Evolutionary conservation across 768 basidiomycete species (phyloP).

Genomic region (Leccinum aurantiacum): DNA sequence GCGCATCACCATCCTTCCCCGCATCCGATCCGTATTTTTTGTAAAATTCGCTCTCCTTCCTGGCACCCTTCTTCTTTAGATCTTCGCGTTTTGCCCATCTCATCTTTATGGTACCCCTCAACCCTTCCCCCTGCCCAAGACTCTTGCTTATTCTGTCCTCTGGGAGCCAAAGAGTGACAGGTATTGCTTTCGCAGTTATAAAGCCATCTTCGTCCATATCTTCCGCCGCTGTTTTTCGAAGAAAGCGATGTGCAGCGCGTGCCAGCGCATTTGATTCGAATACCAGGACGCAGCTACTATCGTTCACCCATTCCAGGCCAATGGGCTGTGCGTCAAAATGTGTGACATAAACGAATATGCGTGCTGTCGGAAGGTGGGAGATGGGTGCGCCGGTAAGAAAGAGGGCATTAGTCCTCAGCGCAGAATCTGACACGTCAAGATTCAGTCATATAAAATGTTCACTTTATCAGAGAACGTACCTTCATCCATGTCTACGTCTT

Average conservation of each 20-base stretch:
- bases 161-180: slow-evolving; percentile 74
- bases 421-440: slow-evolving; percentile 38
- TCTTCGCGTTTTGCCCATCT: slow-evolving; percentile 74
- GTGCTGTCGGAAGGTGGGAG: slow-evolving; percentile 68
- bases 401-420: slow-evolving; percentile 63
- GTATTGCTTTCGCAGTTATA: slow-evolving; percentile 66
- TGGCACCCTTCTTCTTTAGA: slow-evolving; percentile 76
- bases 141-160: slow-evolving; percentile 74
- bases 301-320: slow-evolving; percentile 84
- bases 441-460: background rate
- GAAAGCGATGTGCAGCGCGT: slow-evolving; percentile 45
- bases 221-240: slow-evolving; percentile 54
- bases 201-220: slow-evolving; percentile 54
- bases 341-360: slow-evolving; percentile 79
- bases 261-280: slow-evolving; percentile 60
- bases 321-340: slow-evolving; percentile 75
- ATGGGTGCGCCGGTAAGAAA: slow-evolving; percentile 74
- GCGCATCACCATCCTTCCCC: slow-evolving; percentile 55
- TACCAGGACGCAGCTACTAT: slow-evolving; percentile 78
- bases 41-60: slow-evolving; percentile 74
- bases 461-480: slow-evolving; percentile 24
- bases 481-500: slow-evolving; percentile 36
- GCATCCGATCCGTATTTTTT: slow-evolving; percentile 65
- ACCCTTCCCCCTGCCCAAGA: slow-evolving; percentile 65
- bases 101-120: slow-evolving; percentile 67